A percentile compares a stretch with the other conserved stretches of the same genome.
Conservation (phyloP, 768 basidiomycete genomes). For the Boletus coccyginus region DNA sequence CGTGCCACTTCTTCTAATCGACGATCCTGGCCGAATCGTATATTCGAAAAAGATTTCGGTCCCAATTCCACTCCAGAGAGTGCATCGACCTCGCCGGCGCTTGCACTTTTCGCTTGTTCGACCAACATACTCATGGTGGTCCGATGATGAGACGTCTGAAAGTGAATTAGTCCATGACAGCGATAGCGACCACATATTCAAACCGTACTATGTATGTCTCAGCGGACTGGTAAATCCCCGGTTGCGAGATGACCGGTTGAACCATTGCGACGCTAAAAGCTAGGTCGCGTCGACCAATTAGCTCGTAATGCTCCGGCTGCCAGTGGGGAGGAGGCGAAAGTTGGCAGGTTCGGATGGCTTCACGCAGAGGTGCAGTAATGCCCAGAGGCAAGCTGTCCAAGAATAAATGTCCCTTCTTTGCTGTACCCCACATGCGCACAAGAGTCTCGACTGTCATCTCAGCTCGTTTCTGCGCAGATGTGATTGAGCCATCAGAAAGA, state of each 20-base stretch:
- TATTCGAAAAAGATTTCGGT: constrained; percentile 70
- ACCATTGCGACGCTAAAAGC: constrained; percentile 32
- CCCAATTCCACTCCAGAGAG: constrained; percentile 73
- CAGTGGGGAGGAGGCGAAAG: constrained; percentile 72
- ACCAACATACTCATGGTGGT: constrained; percentile 52
- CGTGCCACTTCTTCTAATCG: constrained; percentile 89
- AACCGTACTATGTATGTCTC: constrained; percentile 32
- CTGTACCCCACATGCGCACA: constrained; percentile 39
- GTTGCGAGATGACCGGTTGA: constrained; percentile 30
- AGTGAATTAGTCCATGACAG: constrained; percentile 9
- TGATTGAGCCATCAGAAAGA: constrained; percentile 51
- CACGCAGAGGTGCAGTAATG: constrained; percentile 73
- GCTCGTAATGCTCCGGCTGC: constrained; percentile 44
- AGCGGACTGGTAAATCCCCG: constrained; percentile 29
- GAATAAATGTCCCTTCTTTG: constrained; percentile 44
- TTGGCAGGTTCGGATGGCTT: constrained; percentile 84
- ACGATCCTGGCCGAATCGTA: constrained; percentile 88
- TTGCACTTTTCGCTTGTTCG: constrained; percentile 47
- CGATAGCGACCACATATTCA: neutral
- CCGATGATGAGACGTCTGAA: constrained; percentile 50
- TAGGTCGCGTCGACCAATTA: constrained; percentile 31
- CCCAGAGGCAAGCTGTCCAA: constrained; percentile 64
- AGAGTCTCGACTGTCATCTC: constrained; percentile 60
- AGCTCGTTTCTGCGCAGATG: constrained; percentile 59
- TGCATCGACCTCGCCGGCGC: constrained; percentile 52